Evolutionary conservation across 352 stramenopile genomes (phyloP).

Genomic region (Phytophthora ramorum): DNA sequence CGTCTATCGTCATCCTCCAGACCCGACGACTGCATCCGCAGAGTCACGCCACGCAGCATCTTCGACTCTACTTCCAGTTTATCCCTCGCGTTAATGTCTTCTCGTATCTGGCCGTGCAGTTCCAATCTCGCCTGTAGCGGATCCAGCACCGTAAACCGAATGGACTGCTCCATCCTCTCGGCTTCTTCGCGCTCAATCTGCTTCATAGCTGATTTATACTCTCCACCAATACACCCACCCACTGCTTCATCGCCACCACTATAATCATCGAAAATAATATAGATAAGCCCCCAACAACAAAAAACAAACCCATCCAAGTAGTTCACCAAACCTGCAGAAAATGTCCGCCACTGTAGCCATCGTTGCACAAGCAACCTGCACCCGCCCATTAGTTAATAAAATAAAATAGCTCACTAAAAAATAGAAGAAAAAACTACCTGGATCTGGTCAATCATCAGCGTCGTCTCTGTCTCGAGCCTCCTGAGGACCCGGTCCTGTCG

Average conservation of each 20-base stretch:
- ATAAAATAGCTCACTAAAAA: conserved; percentile 3
- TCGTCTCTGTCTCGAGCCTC: conserved; percentile 53
- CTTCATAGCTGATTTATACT: conserved; percentile 61
- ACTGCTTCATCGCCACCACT: conserved; percentile 28
- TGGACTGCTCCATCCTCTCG: conserved; percentile 77
- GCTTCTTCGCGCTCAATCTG: conserved; percentile 61
- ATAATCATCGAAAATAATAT: conserved; percentile 13
- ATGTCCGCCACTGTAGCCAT: conserved; percentile 63
- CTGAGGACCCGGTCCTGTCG: conserved; percentile 58
- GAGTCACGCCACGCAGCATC: conserved; percentile 25
- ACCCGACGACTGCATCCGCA: conserved; percentile 44
- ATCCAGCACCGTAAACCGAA: conserved; percentile 81
- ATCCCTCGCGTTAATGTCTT: conserved; percentile 39
- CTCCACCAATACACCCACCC: conserved; percentile 26
- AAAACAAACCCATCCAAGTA: conserved; percentile 1
- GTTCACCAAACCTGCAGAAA: conserved; percentile 49
- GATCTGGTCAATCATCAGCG: conserved; percentile 64
- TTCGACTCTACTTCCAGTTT: conserved; percentile 33
- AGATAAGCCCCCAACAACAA: neutral
- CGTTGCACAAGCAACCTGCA: conserved; percentile 42
- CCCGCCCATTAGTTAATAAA: neutral
- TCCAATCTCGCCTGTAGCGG: conserved; percentile 63
- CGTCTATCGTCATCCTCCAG: conserved; percentile 56
- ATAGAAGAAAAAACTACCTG: conserved; percentile 39
- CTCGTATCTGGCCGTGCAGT: conserved; percentile 52